Base-by-base conservation (phyloP, 768 basidiomycete genomes). In the Suillus alpinus region DNA sequence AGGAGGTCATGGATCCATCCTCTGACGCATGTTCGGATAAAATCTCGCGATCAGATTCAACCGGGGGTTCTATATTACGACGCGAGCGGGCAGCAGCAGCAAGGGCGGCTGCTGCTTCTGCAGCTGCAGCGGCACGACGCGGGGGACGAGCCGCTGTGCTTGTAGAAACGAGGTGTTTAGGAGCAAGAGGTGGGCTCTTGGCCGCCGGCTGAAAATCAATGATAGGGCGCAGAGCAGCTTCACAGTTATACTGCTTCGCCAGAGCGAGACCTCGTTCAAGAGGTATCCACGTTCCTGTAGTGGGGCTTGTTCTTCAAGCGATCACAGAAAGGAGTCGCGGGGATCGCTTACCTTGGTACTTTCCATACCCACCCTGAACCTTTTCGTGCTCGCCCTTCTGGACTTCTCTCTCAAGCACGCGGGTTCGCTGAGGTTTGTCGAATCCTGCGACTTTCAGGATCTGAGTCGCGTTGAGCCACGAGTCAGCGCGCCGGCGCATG, bases 381-480 rank as follows among this genome's bases (percentile, higher is more conserved):
- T 99, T 99, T 77, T 98, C 96, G 74, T 99, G 97, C 67, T 94
- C 92, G 31, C 95, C 97, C 73, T 98, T 98, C 73, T 99, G 97
- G 7, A 99, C 89, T 76, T 99, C 97, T 65, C 97, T 86, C 75
- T 99, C 97, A 47, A 99, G 83, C 16, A 99, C 95, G 58, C 97
- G 88, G 61, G 97, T 99, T 53, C 97, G 82, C 72, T 98, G 97
- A 1, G 97, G 97, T 73, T 99, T 99, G 78, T 99, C 97, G 68
- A 98, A 98, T 10, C 96, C 97, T 32, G 95, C 97, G 67, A 99
- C 96, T 75, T 99, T 99, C 70, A 99, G 86, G 65, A 99, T 97
- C 73, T 96, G 94, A 0, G 97, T 99, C 76, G 97, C 97, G 83
- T 99, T 99, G 60, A 99, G 83, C 92, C 97, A 99, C 44, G 91